phyloP scores from a whole-genome alignment of 2,329 filamentous ascomycete genomes.

The Apiospora aurea region DNA sequence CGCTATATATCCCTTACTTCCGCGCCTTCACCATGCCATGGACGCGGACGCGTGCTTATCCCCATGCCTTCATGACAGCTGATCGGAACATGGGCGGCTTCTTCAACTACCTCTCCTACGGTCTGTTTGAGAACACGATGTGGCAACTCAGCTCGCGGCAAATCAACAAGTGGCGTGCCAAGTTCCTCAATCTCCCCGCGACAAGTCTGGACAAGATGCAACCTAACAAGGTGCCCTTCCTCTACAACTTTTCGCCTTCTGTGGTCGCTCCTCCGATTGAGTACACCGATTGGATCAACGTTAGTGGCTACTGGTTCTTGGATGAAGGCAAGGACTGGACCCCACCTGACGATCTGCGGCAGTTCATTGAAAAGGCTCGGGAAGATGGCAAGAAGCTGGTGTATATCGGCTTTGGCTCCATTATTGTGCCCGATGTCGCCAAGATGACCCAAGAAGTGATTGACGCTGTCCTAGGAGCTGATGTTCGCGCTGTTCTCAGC shows the following conservation, averaged over 20 bases:
- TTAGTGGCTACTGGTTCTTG: constrained; percentile 98
- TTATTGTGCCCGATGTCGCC: constrained; percentile 88
- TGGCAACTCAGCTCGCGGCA: constrained; percentile 94
- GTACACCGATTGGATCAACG: constrained; percentile 96
- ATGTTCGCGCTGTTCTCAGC: constrained; percentile 91
- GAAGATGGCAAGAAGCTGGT: constrained; percentile 88
- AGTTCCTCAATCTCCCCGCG: constrained; percentile 76
- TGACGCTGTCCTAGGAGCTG: constrained; percentile 87
- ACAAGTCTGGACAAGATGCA: constrained; percentile 92
- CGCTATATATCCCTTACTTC: constrained; percentile 92
- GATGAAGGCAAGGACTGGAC: constrained; percentile 75
- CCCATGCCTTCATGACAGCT: constrained; percentile 93
- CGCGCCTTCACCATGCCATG: constrained; percentile 98
- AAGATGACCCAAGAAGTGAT: constrained; percentile 93
- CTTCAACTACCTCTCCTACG: constrained; percentile 94
- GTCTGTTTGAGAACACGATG: constrained; percentile 96
- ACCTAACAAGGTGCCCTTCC: constrained; percentile 94
- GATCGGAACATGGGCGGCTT: constrained; percentile 93
- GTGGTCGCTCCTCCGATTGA: constrained; percentile 95
- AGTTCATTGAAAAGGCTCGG: constrained; percentile 85
- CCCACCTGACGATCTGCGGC: constrained; percentile 76
- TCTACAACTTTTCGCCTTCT: constrained; percentile 95
- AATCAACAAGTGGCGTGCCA: constrained; percentile 91
- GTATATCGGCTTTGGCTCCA: constrained; percentile 96
- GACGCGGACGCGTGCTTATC: constrained; percentile 94